A percentile compares a stretch with the other conserved stretches of the same genome.
Evolutionary conservation across 148 eudicot species (phyloP).

Genomic region (Silene uniflora): DNA sequence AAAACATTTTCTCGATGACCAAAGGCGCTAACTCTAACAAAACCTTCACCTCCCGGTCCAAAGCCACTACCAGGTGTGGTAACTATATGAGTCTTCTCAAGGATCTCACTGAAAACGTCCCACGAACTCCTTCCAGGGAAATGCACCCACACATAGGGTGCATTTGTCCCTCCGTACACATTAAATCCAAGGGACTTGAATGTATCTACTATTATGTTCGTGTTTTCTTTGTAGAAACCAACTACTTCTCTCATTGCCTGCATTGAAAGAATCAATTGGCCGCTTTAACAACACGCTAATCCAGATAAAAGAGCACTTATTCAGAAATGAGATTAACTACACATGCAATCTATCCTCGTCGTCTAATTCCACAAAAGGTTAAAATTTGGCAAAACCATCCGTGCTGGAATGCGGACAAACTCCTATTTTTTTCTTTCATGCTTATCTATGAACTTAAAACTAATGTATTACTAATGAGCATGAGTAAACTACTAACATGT

Average conservation of each 20-base stretch:
- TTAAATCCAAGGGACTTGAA: conserved; percentile 82
- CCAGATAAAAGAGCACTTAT: neutral
- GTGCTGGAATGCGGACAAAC: no score
- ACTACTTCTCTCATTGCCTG: conserved; percentile 87
- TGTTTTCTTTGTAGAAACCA: conserved; percentile 90
- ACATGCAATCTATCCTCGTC: neutral
- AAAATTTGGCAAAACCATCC: no score
- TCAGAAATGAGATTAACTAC: neutral
- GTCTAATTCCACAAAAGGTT: no score
- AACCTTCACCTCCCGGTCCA: conserved; percentile 90
- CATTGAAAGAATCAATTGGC: neutral
- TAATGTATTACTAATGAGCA: no score
- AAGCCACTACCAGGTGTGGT: conserved; percentile 89
- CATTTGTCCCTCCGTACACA: conserved; percentile 83
- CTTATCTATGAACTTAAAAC: no score
- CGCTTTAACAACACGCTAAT: neutral
- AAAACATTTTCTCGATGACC: conserved; percentile 76
- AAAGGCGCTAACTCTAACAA: conserved; percentile 76
- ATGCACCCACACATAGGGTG: conserved; percentile 93
- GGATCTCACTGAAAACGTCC: conserved; percentile 89
- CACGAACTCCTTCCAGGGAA: conserved; percentile 90
- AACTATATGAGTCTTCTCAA: conserved; percentile 84
- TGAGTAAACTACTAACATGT: neutral
- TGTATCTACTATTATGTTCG: conserved; percentile 72
- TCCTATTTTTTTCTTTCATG: no score